These are phyloP conservation scores for Clavaria fumosa DNA, from an alignment of 768 basidiomycete genomes.

Conservation along the genomic window DNA sequence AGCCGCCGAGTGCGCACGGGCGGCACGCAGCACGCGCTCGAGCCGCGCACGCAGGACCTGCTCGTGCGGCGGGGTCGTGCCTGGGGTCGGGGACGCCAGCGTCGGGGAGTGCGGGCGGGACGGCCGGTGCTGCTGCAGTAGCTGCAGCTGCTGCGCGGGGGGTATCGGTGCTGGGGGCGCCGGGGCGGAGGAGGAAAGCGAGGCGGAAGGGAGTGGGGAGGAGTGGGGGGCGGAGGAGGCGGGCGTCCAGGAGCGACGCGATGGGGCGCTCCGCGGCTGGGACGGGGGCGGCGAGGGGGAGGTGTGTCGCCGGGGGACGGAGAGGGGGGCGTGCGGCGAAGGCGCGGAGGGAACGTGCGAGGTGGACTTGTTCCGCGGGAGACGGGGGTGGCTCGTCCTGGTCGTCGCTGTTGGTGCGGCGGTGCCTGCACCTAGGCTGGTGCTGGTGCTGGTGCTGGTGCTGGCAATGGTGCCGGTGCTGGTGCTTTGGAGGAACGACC, in stretches of 20 bases:
- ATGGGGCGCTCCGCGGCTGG: neutral
- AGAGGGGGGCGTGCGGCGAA: neutral
- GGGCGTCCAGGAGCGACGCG: neutral
- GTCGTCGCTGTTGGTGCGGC: neutral
- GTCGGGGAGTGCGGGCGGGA: conserved; percentile 4
- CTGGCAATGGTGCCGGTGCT: conserved; percentile 9
- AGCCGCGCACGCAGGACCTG: conserved; percentile 37
- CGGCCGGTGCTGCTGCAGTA: conserved; percentile 4
- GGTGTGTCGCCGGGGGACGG: neutral
- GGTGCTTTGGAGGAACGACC: conserved; percentile 14
- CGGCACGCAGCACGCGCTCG: conserved; percentile 28
- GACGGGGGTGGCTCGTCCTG: conserved; percentile 1
- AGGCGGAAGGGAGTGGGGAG: conserved; percentile 5
- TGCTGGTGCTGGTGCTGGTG: conserved; percentile 4
- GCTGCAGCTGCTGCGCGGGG: no score
- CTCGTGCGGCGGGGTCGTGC: conserved; percentile 27
- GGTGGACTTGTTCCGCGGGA: neutral
- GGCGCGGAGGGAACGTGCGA: neutral
- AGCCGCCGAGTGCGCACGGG: neutral
- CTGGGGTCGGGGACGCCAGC: conserved; percentile 11
- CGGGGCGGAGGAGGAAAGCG: conserved; percentile 1
- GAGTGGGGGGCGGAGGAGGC: neutral
- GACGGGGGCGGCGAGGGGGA: neutral
- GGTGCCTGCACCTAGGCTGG: neutral
- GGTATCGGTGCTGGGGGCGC: conserved; percentile 9